These are phyloP conservation scores for Zymoseptoria passerinii DNA, from an alignment of 2,329 filamentous ascomycete genomes.

Conservation along the genomic window DNA sequence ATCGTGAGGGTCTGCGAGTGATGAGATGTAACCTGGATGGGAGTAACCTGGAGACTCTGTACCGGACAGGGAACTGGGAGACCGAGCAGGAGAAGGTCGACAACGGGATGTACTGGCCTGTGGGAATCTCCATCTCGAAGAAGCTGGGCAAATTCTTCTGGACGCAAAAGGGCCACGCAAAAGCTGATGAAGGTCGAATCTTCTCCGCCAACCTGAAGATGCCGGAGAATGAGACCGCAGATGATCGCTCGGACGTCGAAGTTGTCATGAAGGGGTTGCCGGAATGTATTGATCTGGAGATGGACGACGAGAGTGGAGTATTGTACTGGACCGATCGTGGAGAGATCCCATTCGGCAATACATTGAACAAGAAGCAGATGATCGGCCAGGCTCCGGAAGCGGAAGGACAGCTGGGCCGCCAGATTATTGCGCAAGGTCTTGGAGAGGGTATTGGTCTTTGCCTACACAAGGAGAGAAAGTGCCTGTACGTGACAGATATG, in stretches of 20 bases:
- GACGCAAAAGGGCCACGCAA: constrained; percentile 52
- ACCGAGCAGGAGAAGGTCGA: constrained; percentile 21
- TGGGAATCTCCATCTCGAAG: constrained; percentile 45
- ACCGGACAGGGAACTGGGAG: constrained; percentile 34
- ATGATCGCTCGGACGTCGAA: constrained; percentile 36
- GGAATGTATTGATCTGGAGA: constrained; percentile 51
- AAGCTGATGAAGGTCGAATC: constrained; percentile 45
- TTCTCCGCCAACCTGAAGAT: constrained; percentile 42
- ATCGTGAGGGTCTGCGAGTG: constrained; percentile 38
- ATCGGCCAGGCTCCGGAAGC: constrained; percentile 7
- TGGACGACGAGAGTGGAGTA: constrained; percentile 38
- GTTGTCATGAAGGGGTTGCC: constrained; percentile 40
- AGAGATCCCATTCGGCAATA: constrained; percentile 48
- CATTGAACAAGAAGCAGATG: constrained; percentile 37
- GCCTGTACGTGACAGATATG: constrained; percentile 13
- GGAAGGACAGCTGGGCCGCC: constrained; percentile 14
- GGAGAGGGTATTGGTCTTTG: constrained; percentile 18
- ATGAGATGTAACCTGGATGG: constrained; percentile 32
- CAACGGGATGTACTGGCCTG: constrained; percentile 25
- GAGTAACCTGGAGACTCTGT: constrained; percentile 30
- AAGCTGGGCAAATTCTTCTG: constrained; percentile 46
- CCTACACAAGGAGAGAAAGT: constrained; percentile 5
- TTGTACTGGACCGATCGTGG: constrained; percentile 57
- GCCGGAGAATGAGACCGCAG: constrained; percentile 29
- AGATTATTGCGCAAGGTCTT: constrained; percentile 17